Evolutionary conservation across 257 asterid genomes (phyloP).

Genomic region (Fraxinus excelsior): DNA sequence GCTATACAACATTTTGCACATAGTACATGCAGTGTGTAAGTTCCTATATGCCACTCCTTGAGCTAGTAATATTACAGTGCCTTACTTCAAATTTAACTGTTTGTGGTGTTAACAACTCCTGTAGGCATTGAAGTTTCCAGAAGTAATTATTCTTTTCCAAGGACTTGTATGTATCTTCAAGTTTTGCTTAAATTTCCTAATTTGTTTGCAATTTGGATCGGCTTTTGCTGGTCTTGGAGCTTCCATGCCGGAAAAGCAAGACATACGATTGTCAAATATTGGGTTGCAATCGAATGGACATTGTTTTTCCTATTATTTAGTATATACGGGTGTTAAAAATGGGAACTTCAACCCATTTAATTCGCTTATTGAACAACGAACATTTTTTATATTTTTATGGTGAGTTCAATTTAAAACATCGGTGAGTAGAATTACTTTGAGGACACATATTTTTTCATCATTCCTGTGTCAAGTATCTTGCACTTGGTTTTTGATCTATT

Average conservation of each 20-base stretch:
- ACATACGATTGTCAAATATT: not conserved
- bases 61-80: not conserved
- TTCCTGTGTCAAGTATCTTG: conserved; percentile 1
- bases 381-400: not conserved
- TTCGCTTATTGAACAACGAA: not conserved
- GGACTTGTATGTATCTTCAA: conserved; percentile 1
- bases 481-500: not conserved
- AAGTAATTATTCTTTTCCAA: conserved; percentile 4
- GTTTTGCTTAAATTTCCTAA: conserved; percentile 13
- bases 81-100: not conserved
- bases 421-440: conserved; percentile 7
- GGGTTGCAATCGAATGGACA: not conserved
- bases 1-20: conserved; percentile 85
- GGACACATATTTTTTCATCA: conserved; percentile 3
- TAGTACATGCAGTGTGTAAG: conserved; percentile 96
- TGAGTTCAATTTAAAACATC: not conserved
- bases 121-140: not conserved
- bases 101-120: conserved; percentile 2
- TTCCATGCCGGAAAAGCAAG: not conserved
- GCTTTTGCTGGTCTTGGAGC: too few relatives aligned
- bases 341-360: not conserved
- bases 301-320: not conserved
- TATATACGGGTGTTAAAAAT: not conserved
- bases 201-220: not conserved
- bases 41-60: conserved; percentile 18